Conservation (phyloP, 345 rosid genomes). For the Acer saccharum region DNA sequence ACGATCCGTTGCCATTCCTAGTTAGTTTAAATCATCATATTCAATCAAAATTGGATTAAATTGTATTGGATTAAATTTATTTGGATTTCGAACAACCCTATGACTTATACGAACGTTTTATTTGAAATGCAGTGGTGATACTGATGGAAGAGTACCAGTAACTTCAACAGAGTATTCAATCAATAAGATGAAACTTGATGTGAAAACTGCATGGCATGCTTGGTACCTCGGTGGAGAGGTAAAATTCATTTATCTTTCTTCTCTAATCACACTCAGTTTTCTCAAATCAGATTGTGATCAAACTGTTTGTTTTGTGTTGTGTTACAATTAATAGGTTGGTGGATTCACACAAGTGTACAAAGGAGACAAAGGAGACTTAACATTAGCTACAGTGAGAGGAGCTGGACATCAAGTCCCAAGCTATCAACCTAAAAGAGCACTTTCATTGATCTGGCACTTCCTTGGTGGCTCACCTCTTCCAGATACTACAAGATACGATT, state of each 20-base stretch:
- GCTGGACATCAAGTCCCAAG: constrained; percentile 96
- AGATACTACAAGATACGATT: constrained; percentile 38
- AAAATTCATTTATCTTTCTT: neutral
- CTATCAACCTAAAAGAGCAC: constrained; percentile 78
- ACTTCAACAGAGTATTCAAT: constrained; percentile 80
- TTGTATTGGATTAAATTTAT: too few species aligned
- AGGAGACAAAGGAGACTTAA: constrained; percentile 68
- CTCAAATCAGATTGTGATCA: neutral
- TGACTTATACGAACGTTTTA: neutral
- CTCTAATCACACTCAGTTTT: neutral
- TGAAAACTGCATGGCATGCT: constrained; percentile 74
- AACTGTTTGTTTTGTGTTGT: neutral
- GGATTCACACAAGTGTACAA: constrained; percentile 76
- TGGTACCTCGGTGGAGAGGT: constrained; percentile 75
- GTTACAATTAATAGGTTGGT: constrained; percentile 44
- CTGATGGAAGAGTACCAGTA: constrained; percentile 81
- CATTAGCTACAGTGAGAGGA: constrained; percentile 78
- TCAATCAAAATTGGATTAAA: too few species aligned
- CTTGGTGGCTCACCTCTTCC: constrained; percentile 70
- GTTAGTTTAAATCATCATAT: too few species aligned
- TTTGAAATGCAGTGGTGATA: constrained; percentile 70
- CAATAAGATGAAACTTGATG: constrained; percentile 50
- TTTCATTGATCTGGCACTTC: constrained; percentile 69
- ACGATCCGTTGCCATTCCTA: too few species aligned
- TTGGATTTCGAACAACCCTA: neutral